Percentiles rank a stretch among this genome's conserved stretches.
phyloP scores from a whole-genome alignment of 2,329 filamentous ascomycete genomes.

The Aureobasidium sp. region DNA sequence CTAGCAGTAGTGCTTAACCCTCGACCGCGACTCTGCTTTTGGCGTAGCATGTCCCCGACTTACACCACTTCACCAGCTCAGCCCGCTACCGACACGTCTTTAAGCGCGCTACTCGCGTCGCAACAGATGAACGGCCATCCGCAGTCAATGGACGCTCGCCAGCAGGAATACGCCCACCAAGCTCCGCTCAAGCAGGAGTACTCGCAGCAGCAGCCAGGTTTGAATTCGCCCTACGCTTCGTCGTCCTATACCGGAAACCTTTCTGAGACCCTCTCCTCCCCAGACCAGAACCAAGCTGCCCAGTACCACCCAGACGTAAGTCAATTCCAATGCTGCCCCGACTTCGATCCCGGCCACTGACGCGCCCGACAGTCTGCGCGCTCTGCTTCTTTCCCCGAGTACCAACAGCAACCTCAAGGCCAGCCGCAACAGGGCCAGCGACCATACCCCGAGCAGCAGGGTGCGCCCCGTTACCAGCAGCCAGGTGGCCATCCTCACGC shows the following conservation, averaged over 20 bases:
- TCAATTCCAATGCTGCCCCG: conserved; percentile 46
- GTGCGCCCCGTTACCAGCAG: conserved; percentile 55
- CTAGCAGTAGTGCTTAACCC: conserved; percentile 21
- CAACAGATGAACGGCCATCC: conserved; percentile 28
- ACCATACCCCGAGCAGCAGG: conserved; percentile 6
- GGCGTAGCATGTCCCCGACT: conserved; percentile 40
- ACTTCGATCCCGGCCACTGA: conserved; percentile 75
- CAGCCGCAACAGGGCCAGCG: conserved; percentile 39
- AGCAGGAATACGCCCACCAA: conserved; percentile 37
- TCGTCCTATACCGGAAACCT: conserved; percentile 47
- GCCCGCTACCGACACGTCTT: conserved; percentile 28
- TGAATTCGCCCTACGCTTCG: conserved; percentile 42
- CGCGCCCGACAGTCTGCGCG: conserved; percentile 67
- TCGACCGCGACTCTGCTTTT: conserved; percentile 15
- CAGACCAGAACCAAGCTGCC: conserved; percentile 91
- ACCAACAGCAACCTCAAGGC: conserved; percentile 49
- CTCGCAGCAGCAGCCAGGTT: conserved; percentile 40
- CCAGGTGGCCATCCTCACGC: conserved; percentile 65
- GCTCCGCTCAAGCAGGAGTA: conserved; percentile 28
- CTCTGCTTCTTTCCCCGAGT: conserved; percentile 78
- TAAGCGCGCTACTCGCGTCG: conserved; percentile 31
- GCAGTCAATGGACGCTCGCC: conserved; percentile 47
- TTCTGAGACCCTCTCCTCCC: conserved; percentile 68
- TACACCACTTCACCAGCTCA: conserved; percentile 31
- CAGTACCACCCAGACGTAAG: conserved; percentile 60